Base-by-base conservation (phyloP, 306 rosid genomes). In the Vigna angularis region DNA sequence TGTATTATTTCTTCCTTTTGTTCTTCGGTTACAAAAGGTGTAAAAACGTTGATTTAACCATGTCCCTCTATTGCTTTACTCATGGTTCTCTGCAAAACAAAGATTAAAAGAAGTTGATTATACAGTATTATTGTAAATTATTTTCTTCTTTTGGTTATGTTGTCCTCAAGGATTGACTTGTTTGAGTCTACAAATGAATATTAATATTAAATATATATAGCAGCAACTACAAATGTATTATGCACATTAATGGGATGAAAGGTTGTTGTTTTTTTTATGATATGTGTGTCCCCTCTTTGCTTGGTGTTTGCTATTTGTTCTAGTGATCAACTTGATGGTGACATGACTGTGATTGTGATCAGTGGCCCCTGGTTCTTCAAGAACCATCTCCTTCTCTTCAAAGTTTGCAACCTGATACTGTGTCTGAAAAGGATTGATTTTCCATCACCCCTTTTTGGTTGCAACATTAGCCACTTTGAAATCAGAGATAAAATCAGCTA, bases 21-120 rank as follows among this genome's bases (percentile, higher is more conserved):
- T 75, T 87, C 48, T 78, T 71, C 75, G 87, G 79, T 81, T 85
- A 82, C 86, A 82, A 42, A 74, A 57, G 63, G 67, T 84, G 81
- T 79, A 75, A 67, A 78, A 75, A 67, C 24, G 62, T 84, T 79
- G 72, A 49, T 74, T 74, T 83, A 71, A 50, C 28, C 66, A 24
- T 45, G 36, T 53, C 20, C 11, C 48, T 51, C 16, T 24, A 3
- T 58, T n/a, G 65, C 34, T 62, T 47, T 66, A 40, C 34, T 42
- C 65, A 26, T 70, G 34, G 56, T 47, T 74, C 66, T 52, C 28
- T 73, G 20, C 51, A n/a, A 10, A 70, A 62, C 1, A 51, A 44
- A 56, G 57, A 47, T 26, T 45, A 17, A 44, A 32, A 3, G 11
- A 55, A 14, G 32, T 22, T 68, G 80, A 61, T 59, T 30, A 30